Conservation (phyloP, 2,329 filamentous ascomycete species). For the Botrytis pseudocinerea region DNA sequence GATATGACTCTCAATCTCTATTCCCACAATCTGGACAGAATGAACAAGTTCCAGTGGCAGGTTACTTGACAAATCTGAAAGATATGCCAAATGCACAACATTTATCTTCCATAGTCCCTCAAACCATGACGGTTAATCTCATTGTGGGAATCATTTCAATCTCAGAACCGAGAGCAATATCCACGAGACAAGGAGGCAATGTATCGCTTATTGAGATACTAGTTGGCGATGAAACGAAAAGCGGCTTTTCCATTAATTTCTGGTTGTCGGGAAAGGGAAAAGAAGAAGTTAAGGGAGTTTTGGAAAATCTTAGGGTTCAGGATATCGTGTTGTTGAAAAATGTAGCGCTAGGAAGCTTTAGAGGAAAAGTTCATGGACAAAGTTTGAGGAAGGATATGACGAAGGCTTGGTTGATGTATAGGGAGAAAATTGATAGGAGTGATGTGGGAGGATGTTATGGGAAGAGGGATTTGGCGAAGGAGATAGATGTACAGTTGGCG, state of each 20-base stretch:
- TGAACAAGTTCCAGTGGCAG: constrained; percentile 33
- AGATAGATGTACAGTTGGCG: constrained; percentile 52
- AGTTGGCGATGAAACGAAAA: constrained; percentile 81
- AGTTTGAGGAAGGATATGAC: constrained; percentile 73
- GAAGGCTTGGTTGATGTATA: constrained; percentile 65
- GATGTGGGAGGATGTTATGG: constrained; percentile 60
- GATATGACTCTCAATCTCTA: constrained; percentile 1
- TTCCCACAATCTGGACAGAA: constrained; percentile 29
- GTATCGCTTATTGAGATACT: constrained; percentile 73
- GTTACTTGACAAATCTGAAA: constrained; percentile 61
- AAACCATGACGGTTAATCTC: constrained; percentile 79
- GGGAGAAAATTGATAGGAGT: constrained; percentile 52
- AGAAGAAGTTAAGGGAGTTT: constrained; percentile 31
- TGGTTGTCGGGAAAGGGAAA: constrained; percentile 62
- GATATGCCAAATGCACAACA: constrained; percentile 68
- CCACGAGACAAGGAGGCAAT: constrained; percentile 61
- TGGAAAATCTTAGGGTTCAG: constrained; percentile 59
- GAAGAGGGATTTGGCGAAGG: constrained; percentile 47
- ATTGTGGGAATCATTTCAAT: constrained; percentile 78
- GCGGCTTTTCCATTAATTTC: constrained; percentile 79
- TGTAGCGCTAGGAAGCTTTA: constrained; percentile 75
- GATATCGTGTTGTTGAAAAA: constrained; percentile 81
- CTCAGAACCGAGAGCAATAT: constrained; percentile 56
- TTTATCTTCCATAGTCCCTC: constrained; percentile 68
- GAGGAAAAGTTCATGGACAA: constrained; percentile 78